Percentiles rank a stretch among this genome's conserved stretches.
These are phyloP conservation scores for Mucor plumbeus DNA, from an alignment of 371 early-diverging fungal species.

Conservation along the genomic window DNA sequence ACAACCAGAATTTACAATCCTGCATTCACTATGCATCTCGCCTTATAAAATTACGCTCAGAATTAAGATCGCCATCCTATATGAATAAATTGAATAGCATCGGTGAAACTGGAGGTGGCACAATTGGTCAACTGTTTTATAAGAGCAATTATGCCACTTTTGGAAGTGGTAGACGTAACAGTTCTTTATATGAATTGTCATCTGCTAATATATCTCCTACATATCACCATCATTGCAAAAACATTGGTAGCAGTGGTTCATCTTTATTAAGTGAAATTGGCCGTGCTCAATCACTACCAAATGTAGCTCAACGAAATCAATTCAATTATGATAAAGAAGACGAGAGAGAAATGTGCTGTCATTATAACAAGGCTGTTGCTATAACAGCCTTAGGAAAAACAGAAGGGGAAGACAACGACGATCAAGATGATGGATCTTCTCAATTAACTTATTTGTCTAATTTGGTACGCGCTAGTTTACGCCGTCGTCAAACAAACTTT, in stretches of 20 bases:
- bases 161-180: not conserved
- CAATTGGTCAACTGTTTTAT: not conserved
- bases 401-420: not conserved
- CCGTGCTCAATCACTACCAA: conserved; percentile 15
- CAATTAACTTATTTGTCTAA: conserved; percentile 2
- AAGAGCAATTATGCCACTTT: not conserved
- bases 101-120: not conserved
- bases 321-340: conserved; percentile 10
- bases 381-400: not conserved
- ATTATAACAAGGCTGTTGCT: not conserved
- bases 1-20: not conserved
- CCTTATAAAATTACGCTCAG: conserved; percentile 24
- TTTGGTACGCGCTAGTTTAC: not conserved
- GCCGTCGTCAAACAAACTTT: not conserved
- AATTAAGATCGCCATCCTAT: conserved; percentile 22
- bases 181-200: not conserved
- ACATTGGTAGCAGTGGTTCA: not conserved
- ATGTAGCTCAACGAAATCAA: not conserved
- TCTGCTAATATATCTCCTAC: not conserved
- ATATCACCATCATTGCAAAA: not conserved
- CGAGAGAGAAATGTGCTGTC: conserved; percentile 13
- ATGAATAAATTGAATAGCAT: conserved; percentile 1
- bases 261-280: not conserved
- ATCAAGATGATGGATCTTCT: conserved; percentile 4
- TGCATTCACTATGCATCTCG: conserved; percentile 24